phyloP scores from a whole-genome alignment of 208 protist genomes.

The Lotmaria passim region DNA sequence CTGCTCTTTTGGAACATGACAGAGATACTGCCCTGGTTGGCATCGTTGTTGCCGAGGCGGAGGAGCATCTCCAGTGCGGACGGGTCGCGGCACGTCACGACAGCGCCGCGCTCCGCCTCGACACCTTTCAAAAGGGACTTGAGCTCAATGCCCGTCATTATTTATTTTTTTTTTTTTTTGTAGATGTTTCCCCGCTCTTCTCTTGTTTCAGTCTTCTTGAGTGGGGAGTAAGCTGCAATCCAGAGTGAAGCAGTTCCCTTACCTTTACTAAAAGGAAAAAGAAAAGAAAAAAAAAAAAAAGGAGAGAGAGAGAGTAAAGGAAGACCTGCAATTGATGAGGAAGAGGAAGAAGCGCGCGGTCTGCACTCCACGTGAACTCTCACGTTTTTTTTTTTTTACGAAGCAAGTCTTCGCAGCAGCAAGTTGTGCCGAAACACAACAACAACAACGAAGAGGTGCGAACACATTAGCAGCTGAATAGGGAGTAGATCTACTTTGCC shows the following conservation, averaged over 20 bases:
- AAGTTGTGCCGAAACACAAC: not conserved
- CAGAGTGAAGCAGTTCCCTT: too few relatives aligned
- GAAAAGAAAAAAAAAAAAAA: too few relatives aligned
- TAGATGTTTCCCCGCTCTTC: too few relatives aligned
- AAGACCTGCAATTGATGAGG: too few relatives aligned
- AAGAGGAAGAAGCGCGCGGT: too few relatives aligned
- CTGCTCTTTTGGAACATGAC: slow-evolving; percentile 27
- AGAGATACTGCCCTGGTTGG: slow-evolving; percentile 24
- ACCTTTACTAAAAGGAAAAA: not conserved
- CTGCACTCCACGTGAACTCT: not conserved
- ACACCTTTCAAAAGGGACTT: slow-evolving; percentile 23
- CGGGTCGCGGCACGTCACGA: slow-evolving; percentile 38
- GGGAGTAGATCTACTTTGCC: too few relatives aligned
- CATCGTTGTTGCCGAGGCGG: slow-evolving; percentile 30
- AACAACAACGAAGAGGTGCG: too few relatives aligned
- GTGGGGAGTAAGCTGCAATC: too few relatives aligned
- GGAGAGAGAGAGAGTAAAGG: too few relatives aligned
- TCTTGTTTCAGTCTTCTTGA: not conserved
- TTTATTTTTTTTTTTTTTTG: not conserved
- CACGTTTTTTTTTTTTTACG: not conserved
- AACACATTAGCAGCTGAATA: too few relatives aligned
- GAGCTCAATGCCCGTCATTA: slow-evolving; percentile 22
- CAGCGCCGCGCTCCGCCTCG: slow-evolving; percentile 32
- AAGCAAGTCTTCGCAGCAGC: not conserved
- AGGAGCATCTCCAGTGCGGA: slow-evolving; percentile 42